Evolutionary conservation across 1,139 yeast genomes (phyloP), one percentile per base, ranked within the genome.

Genomic region (Debaryomyces coudertii): DNA sequence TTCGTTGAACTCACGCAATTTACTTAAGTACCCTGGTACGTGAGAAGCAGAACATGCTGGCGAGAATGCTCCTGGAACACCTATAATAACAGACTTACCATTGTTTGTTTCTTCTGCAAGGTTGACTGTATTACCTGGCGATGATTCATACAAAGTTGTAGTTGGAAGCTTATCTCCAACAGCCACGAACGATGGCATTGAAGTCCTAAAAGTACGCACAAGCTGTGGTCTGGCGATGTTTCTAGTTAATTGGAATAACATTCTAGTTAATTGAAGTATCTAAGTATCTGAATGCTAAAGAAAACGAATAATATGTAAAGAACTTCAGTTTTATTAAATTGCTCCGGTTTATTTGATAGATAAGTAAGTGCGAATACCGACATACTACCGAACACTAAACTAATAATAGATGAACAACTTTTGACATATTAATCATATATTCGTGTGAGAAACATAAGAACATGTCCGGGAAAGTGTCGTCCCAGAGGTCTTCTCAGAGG

Each of bases 21-120:
- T 63, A 49, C 72, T 69, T 57, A 88, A 63, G 66, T 80, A 90
- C 4, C 93, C 95, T 5, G 97, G 97, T 42, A 90, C 79, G 61
- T 88, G 96, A 27, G 79, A 66, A 16, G 85, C 81, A 27, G 92
- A 77, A 65, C 97, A 90, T 1, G 90, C 95, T 38, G 95, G 92
- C 2, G 95, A 85, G 61, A 85, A 90, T 0, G 97, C 96, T 16
- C 96, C 97, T 38, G 97, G 97, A 36, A 90, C 89, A 44, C 95
- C 96, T 42, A 90, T 77, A 45, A 90, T 68, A 34, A 90, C 62
- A 36, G 82, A 70, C 61, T 82, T 85, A 37, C 85, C 83, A 20
- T 53, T 45, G 15, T 69, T 65, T 29, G 82, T 73, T 56, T 80
- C 83, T 37, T 79, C 76, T 14, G 86, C 79, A 47, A 88, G 70